Evolutionary conservation across 179 eudicot species (phyloP).

Genomic region (Carnegiea gigantea): DNA sequence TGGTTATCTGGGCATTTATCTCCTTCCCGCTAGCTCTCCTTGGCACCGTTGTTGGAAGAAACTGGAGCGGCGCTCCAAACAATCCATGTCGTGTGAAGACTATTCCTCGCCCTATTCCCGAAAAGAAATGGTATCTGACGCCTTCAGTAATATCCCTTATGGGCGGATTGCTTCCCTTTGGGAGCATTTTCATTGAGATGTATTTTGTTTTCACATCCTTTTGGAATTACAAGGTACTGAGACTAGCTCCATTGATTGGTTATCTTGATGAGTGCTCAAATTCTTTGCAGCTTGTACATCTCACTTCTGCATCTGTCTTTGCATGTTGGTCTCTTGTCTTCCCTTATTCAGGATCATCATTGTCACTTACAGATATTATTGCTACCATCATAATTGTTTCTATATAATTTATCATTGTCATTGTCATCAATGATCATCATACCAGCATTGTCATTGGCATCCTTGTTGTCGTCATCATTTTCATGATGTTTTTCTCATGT

Average conservation of each 20-base stretch:
- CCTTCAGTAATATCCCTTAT: constrained; percentile 76
- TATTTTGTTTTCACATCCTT: constrained; percentile 92
- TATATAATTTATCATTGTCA: not conserved
- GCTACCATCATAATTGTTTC: not conserved
- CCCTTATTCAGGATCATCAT: not conserved
- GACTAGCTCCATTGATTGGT: not conserved
- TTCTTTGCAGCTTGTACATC: no score
- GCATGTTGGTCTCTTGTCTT: not conserved
- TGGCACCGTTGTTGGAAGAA: constrained; percentile 91
- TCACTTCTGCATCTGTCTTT: no score
- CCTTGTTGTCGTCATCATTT: no score
- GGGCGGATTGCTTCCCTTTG: constrained; percentile 93
- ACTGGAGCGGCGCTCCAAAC: constrained; percentile 86
- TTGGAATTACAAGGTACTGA: constrained; percentile 84
- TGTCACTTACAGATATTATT: no score
- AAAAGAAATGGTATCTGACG: constrained; percentile 93
- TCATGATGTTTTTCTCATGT: no score
- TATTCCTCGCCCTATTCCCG: constrained; percentile 94
- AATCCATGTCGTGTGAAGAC: constrained; percentile 98
- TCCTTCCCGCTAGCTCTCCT: constrained; percentile 94
- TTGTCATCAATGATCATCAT: not conserved
- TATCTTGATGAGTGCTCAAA: no score
- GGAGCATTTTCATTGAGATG: constrained; percentile 93
- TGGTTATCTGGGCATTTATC: constrained; percentile 91
- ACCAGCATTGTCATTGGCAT: no score